Conservation (phyloP, 2,329 filamentous ascomycete genomes). For the Pyrenophora teres region DNA sequence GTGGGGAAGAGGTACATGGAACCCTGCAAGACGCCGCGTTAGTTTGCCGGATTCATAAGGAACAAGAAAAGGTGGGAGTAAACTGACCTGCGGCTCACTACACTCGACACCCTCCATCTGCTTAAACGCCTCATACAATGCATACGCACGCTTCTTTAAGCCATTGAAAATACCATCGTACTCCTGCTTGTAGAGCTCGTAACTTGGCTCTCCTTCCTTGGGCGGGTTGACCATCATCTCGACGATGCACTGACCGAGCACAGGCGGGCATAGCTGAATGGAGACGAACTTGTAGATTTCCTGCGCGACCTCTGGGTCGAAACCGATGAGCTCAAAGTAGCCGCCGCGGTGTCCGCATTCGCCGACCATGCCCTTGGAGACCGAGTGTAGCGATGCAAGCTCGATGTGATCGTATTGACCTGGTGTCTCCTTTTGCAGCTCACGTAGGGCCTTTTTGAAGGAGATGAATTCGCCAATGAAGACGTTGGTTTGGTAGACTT, state of each 20-base stretch:
- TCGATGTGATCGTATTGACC: constrained; percentile 84
- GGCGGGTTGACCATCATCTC: constrained; percentile 99
- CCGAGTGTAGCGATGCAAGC: constrained; percentile 87
- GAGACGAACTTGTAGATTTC: constrained; percentile 99
- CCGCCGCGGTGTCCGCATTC: constrained; percentile 97
- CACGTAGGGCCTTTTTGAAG: constrained; percentile 87
- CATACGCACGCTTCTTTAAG: constrained; percentile 77
- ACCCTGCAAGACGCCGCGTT: constrained; percentile 53
- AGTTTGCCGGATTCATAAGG: too few species aligned
- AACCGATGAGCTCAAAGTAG: constrained; percentile 94
- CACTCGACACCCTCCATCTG: constrained; percentile 97
- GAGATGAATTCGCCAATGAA: constrained; percentile 93
- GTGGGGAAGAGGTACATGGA: constrained; percentile 99
- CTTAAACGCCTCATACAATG: constrained; percentile 87
- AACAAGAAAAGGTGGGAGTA: too few species aligned
- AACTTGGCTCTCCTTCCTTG: constrained; percentile 78
- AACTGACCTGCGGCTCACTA: constrained; percentile 71
- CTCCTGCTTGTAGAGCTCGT: constrained; percentile 81
- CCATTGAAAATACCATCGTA: constrained; percentile 82
- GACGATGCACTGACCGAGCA: constrained; percentile 93
- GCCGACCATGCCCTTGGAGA: constrained; percentile 98
- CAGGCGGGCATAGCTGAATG: constrained; percentile 94
- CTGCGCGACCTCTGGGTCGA: constrained; percentile 80
- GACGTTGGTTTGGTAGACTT: constrained; percentile 99
- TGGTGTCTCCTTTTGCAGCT: constrained; percentile 70